Base-by-base conservation (phyloP, 495 filamentous ascomycete genomes). In the Astrothelium subdiscretum region DNA sequence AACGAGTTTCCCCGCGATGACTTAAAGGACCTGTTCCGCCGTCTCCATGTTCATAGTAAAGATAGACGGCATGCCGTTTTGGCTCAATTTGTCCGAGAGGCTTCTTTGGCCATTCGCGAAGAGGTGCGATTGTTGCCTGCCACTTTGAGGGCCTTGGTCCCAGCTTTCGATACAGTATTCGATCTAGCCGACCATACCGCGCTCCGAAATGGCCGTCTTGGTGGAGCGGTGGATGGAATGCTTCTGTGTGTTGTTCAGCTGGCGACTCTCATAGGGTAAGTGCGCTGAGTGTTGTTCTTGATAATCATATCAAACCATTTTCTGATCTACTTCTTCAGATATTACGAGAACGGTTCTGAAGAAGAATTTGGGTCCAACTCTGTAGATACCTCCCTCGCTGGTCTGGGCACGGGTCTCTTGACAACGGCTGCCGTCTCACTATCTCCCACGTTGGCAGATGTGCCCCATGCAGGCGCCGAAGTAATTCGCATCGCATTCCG, bases 1-100 rank as follows among this genome's bases (percentile, higher is more conserved):
- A 78, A 79, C 59, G 73, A 76, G 43, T 75, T 76, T 58, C 74
- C 74, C 10, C 66, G 65, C 42, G 75, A 77, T 32, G 75, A 78
- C 62, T 59, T 78, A 15, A 44, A 67, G 24, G 61, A 74, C 29
- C 67, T 81, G 0, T 74, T 78, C 48, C 76, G 77, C 26, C 67
- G 67, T 5, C 65, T 81, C 10, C 73, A 74, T 35, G 63, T 40
- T n/a, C 72, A 75, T 52, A 75, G 71, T 67, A 80, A 79, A 58
- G 73, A 77, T 59, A 73, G 63, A 35, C 40, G 59, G 3, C 69
- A 73, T 64, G 48, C 60, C 0, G 51, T 73, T 2, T 67, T 81
- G 3, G 69, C 75, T 10, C 26, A 31, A 5, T 79, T 79, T 66
- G 24, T 81, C 13, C 62, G 74, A 3, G 72, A 76, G 35, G 62